A percentile compares a stretch with the other conserved stretches of the same genome.
Evolutionary conservation across 345 rosid species (phyloP).

Genomic region (Jatropha curcas): DNA sequence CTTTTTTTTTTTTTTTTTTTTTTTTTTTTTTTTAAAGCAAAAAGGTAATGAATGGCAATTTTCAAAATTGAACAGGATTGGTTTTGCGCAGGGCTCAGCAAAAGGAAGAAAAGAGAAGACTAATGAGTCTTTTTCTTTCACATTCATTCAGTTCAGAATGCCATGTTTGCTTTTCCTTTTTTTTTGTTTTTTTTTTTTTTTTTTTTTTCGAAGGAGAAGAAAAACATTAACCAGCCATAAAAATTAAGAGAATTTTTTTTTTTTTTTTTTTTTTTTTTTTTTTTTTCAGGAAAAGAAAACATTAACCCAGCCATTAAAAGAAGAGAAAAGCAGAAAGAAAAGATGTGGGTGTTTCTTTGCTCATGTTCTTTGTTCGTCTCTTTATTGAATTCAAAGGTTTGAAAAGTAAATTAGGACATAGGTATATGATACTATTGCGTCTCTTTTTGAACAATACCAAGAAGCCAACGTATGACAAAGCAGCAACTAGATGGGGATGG

Average conservation of each 20-base stretch:
- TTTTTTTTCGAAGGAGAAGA: too few species aligned
- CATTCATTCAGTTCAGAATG: constrained; percentile 7
- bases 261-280: too few species aligned
- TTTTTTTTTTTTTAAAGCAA: background rate
- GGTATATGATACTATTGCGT: background rate
- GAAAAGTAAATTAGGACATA: background rate
- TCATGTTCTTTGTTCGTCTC: background rate
- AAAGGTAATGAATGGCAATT: background rate
- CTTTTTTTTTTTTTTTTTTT: too few species aligned
- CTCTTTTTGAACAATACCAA: constrained; percentile 8
- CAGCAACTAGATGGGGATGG: background rate
- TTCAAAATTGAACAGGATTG: constrained; percentile 7
- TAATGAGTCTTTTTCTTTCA: background rate
- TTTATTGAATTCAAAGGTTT: constrained; percentile 13
- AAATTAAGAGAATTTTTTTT: too few species aligned
- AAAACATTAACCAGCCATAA: too few species aligned
- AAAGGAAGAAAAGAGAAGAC: background rate
- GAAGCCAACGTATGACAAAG: background rate
- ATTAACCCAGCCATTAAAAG: constrained; percentile 19
- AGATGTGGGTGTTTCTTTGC: constrained; percentile 8
- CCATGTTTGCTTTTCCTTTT: constrained; percentile 10
- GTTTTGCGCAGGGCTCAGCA: constrained; percentile 13
- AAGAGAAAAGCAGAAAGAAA: constrained; percentile 11
- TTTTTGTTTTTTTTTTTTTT: too few species aligned
- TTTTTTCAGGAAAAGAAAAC: too few species aligned